These are phyloP conservation scores for Didymella arachidicola DNA, from an alignment of 2,329 filamentous ascomycete genomes.

Conservation along the genomic window DNA sequence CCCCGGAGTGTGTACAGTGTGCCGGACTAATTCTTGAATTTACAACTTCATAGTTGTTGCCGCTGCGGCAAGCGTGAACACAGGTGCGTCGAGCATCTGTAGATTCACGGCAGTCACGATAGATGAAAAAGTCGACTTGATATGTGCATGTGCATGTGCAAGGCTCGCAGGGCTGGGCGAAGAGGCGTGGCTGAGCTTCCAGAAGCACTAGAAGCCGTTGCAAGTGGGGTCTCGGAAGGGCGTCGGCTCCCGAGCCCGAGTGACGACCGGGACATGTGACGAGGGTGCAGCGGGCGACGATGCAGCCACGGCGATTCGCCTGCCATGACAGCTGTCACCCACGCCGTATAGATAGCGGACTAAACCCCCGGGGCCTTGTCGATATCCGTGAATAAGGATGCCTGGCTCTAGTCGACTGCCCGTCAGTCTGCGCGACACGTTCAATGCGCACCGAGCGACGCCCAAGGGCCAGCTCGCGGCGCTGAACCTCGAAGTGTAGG, in stretches of 20 bases:
- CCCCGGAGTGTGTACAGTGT: no score
- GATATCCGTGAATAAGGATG: slow-evolving; percentile 34
- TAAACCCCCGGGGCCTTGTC: no score
- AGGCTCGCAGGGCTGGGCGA: not conserved
- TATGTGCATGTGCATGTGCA: not conserved
- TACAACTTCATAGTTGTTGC: not conserved
- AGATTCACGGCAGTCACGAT: not conserved
- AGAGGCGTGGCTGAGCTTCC: slow-evolving; percentile 5
- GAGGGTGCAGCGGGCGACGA: not conserved
- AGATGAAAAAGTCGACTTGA: not conserved
- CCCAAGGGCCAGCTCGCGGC: slow-evolving; percentile 63
- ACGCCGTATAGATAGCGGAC: not conserved
- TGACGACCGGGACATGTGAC: slow-evolving; percentile 21
- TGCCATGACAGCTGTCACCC: slow-evolving; percentile 10
- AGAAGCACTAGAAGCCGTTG: slow-evolving; percentile 8
- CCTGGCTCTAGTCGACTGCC: slow-evolving; percentile 73
- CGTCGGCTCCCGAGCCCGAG: not conserved
- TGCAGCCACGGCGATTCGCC: not conserved
- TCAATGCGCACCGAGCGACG: slow-evolving; percentile 67
- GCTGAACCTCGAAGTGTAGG: slow-evolving; percentile 74
- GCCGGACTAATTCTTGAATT: no score
- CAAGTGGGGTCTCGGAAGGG: slow-evolving; percentile 3
- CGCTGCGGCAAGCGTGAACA: not conserved
- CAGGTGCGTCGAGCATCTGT: not conserved
- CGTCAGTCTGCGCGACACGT: slow-evolving; percentile 72